Evolutionary conservation across 805 yeast genomes (phyloP), one percentile per base, ranked within the genome.

Genomic region (Candida peoriensis): DNA sequence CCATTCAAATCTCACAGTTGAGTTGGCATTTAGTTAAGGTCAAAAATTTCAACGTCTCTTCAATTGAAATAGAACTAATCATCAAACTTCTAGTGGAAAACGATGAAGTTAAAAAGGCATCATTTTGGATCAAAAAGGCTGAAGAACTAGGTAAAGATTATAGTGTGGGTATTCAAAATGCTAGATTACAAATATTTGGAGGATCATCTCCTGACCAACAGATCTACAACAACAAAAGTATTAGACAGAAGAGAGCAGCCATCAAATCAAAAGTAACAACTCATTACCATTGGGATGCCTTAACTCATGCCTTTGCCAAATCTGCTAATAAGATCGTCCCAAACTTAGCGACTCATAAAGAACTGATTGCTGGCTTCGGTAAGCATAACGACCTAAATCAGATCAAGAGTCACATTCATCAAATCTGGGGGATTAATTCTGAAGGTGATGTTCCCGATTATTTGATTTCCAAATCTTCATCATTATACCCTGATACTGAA

Each of bases 341-440:
- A 15, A 45, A 49, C 24, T 13, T 48, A 19, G 26, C 39, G 4
- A 38, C 51, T 5, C 51, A 50, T 32, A 47, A 33, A 25, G 44
- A 43, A n/a, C 27, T 48, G 15, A 36, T 50, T 9, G 30, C 41
- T 29, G 55, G 55, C 3, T 47, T 49, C 32, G 44, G 42, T 3
- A 40, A 41, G 19, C 17, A 30, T 19, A 47, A 46, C 4, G 41
- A 38, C 13, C 24, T 50, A 8, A 20, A 34, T 7, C 54, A 44
- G n/a, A 43, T 47, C 9, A 41, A 46, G 32, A 15, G 27, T 5
- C 49, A 50, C 14, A 41, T 50, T 12, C 14, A 28, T 6, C 28
- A 38, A 28, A 38, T 47, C 1, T 50, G 55, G 55, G 55, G 54
- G 5, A 41, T 50, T 12, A 24, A 23, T 20, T 35, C 26, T 12